A percentile compares a stretch with the other conserved stretches of the same genome.
Evolutionary conservation across 257 asterid species (phyloP).

Genomic region (Solanum arcanum): DNA sequence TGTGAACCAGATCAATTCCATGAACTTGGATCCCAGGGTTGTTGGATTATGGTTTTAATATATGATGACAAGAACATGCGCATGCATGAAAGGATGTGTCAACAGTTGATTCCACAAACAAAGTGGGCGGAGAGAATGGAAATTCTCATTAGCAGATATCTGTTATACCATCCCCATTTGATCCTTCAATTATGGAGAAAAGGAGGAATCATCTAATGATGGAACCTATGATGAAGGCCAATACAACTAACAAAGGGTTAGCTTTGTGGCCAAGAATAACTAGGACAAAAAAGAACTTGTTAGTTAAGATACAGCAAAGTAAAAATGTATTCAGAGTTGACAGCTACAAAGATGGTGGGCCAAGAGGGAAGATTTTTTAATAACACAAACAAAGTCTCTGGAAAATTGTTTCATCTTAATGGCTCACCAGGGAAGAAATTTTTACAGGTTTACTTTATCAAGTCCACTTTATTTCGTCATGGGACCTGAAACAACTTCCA

Average conservation of each 20-base stretch:
- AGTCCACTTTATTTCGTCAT: not conserved
- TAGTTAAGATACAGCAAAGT: not conserved
- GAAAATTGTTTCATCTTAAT: not conserved
- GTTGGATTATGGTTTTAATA: not conserved
- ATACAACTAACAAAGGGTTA: not conserved
- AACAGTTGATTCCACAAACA: not conserved
- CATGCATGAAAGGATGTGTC: not conserved
- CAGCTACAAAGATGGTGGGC: not conserved
- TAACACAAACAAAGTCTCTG: not conserved
- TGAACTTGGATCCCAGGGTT: not conserved
- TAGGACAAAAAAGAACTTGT: not conserved
- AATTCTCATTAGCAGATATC: not conserved
- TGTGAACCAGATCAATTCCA: not conserved
- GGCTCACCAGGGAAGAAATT: not conserved
- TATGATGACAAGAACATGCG: not conserved
- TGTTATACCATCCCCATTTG: not conserved
- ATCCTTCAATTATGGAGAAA: not conserved
- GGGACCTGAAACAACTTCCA: not conserved
- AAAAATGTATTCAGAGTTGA: not conserved
- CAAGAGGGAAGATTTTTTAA: not conserved
- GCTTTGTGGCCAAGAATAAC: not conserved
- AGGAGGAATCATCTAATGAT: not conserved
- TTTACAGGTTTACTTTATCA: not conserved
- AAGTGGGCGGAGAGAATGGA: not conserved
- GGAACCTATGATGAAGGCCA: not conserved